Conservation (phyloP, 805 yeast genomes). For the Ogataea salicorniae region DNA sequence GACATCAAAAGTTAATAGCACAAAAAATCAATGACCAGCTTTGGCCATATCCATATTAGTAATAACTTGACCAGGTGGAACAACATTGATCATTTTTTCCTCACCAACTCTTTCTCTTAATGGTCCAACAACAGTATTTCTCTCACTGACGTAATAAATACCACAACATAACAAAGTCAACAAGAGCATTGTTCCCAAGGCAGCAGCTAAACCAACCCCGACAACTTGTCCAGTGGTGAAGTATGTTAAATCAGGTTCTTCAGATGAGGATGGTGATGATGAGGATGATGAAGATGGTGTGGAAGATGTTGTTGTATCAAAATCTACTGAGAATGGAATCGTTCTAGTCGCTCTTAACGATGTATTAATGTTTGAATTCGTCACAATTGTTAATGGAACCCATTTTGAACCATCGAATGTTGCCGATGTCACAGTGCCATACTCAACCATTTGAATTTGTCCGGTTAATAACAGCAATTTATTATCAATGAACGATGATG, state of each 20-base stretch:
- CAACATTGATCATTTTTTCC: constrained; percentile 54
- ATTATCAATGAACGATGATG: constrained; percentile 37
- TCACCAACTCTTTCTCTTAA: constrained; percentile 54
- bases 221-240: constrained; percentile 60
- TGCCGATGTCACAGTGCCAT: constrained; percentile 59
- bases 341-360: background rate
- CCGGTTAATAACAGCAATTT: constrained; percentile 58
- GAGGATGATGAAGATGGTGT: constrained; percentile 4
- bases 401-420: constrained; percentile 60
- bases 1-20: background rate
- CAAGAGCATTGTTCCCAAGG: constrained; percentile 46
- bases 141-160: constrained; percentile 30
- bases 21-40: background rate
- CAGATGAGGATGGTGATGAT: constrained; percentile 1
- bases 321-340: constrained; percentile 1
- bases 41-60: constrained; percentile 21
- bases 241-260: constrained; percentile 6
- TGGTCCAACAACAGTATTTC: constrained; percentile 38
- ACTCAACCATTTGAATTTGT: constrained; percentile 37
- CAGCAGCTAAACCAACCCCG: constrained; percentile 61
- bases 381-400: constrained; percentile 53
- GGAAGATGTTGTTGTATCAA: constrained; percentile 5
- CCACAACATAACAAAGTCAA: constrained; percentile 37
- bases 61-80: constrained; percentile 52
- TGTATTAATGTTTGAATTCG: constrained; percentile 2